Conservation (phyloP, 202 grass and related monocot genomes). For the Cymbopogon flexuosus region DNA sequence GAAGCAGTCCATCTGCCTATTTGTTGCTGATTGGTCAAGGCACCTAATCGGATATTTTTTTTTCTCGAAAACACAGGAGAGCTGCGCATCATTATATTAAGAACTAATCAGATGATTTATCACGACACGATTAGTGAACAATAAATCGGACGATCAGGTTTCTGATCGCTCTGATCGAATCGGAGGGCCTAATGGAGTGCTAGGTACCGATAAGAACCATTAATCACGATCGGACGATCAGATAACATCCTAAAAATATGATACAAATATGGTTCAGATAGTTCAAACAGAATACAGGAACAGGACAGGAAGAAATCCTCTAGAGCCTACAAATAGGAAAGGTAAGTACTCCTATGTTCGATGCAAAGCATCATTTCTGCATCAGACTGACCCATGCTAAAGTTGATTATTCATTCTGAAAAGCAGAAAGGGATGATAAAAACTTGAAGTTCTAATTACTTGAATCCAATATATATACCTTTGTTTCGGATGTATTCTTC, state of each 20-base stretch:
- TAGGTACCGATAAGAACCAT: no score
- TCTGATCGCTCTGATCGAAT: no score
- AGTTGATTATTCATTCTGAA: neutral
- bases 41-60: no score
- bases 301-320: neutral
- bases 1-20: no score
- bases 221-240: no score
- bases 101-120: no score
- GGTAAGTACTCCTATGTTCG: neutral
- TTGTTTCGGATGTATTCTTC: conserved; percentile 51
- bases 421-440: neutral
- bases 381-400: conserved; percentile 1
- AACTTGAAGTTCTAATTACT: neutral
- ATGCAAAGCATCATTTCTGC: conserved; percentile 23
- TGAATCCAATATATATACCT: conserved; percentile 37
- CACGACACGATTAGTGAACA: no score
- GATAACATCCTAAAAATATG: conserved; percentile 7
- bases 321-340: conserved; percentile 1
- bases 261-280: conserved; percentile 1
- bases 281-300: conserved; percentile 2
- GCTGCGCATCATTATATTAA: no score
- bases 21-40: no score
- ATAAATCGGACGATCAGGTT: no score
- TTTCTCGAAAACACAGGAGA: no score
- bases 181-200: no score